Percentiles rank a stretch among this genome's conserved stretches.
phyloP scores from a whole-genome alignment of 805 yeast species.

The Alloascoidea africana region DNA sequence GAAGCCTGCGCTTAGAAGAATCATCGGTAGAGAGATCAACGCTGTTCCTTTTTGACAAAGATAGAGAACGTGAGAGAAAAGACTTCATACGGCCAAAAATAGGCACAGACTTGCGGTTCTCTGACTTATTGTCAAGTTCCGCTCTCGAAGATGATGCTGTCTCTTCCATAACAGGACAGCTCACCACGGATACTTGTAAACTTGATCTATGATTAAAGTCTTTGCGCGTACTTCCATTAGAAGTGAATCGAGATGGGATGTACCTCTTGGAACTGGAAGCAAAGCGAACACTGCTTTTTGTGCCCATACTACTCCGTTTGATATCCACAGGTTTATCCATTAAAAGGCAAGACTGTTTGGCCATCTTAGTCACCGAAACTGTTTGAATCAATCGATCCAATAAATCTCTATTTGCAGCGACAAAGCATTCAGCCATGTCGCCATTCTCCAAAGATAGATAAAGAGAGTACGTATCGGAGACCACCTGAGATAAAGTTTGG shows the following conservation, averaged over 20 bases:
- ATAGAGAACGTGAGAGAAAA: background rate
- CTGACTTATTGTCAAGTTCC: no score
- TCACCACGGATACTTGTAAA: background rate
- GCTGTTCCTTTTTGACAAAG: background rate
- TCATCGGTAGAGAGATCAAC: background rate
- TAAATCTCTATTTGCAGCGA: slow-evolving; percentile 16
- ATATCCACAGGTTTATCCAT: no score
- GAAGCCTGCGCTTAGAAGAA: background rate
- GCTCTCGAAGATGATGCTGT: background rate
- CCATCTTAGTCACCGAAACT: no score
- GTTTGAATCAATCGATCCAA: slow-evolving; percentile 8
- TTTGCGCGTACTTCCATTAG: no score
- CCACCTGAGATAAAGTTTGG: slow-evolving; percentile 20
- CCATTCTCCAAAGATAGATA: slow-evolving; percentile 21
- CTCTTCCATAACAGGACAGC: background rate
- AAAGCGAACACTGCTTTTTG: background rate
- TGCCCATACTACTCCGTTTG: background rate
- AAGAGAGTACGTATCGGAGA: slow-evolving; percentile 20
- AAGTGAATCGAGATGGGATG: background rate
- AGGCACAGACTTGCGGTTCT: slow-evolving; percentile 1
- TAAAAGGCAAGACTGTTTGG: no score
- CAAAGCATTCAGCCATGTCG: slow-evolving; percentile 13
- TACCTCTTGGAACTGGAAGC: background rate
- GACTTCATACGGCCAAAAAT: background rate
- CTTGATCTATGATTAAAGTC: no score